Evolutionary conservation across 106 monocot species (phyloP).

Genomic region (Dendrobium catenatum): DNA sequence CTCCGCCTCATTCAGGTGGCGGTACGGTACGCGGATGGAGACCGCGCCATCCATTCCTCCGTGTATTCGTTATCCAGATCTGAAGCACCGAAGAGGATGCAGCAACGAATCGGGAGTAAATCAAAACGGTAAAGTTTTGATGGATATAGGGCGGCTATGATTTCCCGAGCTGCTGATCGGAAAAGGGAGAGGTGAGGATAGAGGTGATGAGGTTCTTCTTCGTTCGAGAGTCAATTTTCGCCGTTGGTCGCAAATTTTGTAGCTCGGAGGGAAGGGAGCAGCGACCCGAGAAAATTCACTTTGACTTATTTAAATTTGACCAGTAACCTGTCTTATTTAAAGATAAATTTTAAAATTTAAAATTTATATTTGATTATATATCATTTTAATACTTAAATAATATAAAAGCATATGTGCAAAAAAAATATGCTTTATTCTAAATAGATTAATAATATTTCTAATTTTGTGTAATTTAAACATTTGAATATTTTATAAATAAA

Average conservation of each 20-base stretch:
- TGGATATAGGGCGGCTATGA: background rate
- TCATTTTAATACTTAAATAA: too few species aligned
- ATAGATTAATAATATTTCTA: too few species aligned
- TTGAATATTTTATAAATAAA: too few species aligned
- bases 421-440: too few species aligned
- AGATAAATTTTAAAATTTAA: too few species aligned
- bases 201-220: background rate
- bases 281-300: too few species aligned
- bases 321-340: too few species aligned
- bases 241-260: background rate
- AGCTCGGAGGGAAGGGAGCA: background rate
- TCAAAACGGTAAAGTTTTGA: background rate
- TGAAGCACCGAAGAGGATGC: background rate
- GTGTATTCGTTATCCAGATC: background rate
- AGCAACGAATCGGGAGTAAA: background rate
- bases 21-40: conserved; percentile 46
- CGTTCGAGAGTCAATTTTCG: background rate
- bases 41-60: conserved; percentile 16
- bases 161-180: background rate
- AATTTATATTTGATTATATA: too few species aligned
- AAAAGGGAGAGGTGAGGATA: background rate
- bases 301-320: too few species aligned
- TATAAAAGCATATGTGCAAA: too few species aligned
- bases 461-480: too few species aligned
- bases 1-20: conserved; percentile 42